A percentile compares a stretch with the other conserved stretches of the same genome.
Evolutionary conservation across 495 filamentous ascomycete genomes (phyloP).

Genomic region (Penicillium steckii): DNA sequence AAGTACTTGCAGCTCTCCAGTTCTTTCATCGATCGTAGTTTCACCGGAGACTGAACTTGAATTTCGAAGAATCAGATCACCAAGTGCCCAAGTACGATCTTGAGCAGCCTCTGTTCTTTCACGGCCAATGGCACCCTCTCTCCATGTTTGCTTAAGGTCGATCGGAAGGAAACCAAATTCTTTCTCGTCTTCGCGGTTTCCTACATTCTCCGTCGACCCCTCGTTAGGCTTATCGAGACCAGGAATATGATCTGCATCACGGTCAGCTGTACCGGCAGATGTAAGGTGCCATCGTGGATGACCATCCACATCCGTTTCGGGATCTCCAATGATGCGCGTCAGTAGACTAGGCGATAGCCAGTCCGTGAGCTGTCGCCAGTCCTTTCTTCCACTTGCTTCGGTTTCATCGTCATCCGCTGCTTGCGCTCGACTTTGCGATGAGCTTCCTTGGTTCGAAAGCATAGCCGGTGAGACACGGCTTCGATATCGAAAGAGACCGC

Average conservation of each 20-base stretch:
- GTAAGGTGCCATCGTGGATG: slow-evolving; percentile 45
- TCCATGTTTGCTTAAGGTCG: slow-evolving; percentile 63
- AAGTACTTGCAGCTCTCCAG: slow-evolving; percentile 54
- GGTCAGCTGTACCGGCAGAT: slow-evolving; percentile 42
- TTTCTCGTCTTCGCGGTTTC: slow-evolving; percentile 31
- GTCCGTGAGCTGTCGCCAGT: slow-evolving; percentile 45
- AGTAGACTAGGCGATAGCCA: slow-evolving; percentile 37
- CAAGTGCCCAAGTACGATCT: slow-evolving; percentile 70
- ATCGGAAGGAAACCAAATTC: slow-evolving; percentile 47
- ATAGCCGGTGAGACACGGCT: slow-evolving; percentile 35
- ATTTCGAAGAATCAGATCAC: slow-evolving; percentile 45
- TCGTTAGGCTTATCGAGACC: slow-evolving; percentile 34
- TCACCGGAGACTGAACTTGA: slow-evolving; percentile 16
- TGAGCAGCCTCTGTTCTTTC: slow-evolving; percentile 70
- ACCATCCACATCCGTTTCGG: slow-evolving; percentile 38
- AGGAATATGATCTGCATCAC: slow-evolving; percentile 52
- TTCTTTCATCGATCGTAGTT: slow-evolving; percentile 13
- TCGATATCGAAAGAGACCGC: slow-evolving; percentile 42
- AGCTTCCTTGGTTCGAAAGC: slow-evolving; percentile 12
- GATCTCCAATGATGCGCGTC: slow-evolving; percentile 37
- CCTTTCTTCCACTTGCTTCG: slow-evolving; percentile 30
- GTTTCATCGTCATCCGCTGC: slow-evolving; percentile 29
- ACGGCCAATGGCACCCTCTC: slow-evolving; percentile 64
- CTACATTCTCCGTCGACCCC: slow-evolving; percentile 2
- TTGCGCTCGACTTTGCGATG: slow-evolving; percentile 1